Base-by-base conservation (phyloP, 75 land plant species). In the Picea sitchensis region DNA sequence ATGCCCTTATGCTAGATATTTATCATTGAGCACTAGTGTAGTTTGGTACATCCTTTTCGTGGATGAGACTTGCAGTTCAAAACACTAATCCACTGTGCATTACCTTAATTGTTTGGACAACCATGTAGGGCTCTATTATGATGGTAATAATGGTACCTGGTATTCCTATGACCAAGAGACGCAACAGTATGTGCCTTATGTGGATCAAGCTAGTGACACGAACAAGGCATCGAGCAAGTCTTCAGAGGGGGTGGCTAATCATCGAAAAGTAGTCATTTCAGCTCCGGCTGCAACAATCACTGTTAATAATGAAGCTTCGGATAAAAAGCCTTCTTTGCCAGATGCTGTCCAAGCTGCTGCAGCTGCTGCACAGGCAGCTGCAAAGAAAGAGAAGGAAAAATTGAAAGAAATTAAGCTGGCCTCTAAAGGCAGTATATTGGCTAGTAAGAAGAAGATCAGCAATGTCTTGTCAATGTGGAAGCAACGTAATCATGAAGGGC, bases 61-160 rank as follows among this genome's bases (percentile, higher is more conserved):
- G 5, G 56, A 18, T 4, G 62, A 60, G 62, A 20, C 7, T 0
- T n/a, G 74, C 15, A 11, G n/a, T 12, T n/a, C 13, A 9, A 23
- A 21, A 44, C 56, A 44, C 51, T 71, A 30, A 8, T 18, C 41
- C 21, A 1, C 7, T 67, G 15, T 17, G 44, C 54, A 44, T 71
- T 47, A 71, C 21, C n/a, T 71, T 32, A 65, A 41, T 1, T 51
- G 12, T 51, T 44, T 69, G 23, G 11, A 41, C 51, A 44, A 44
- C 54, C 11, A 44, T 83, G 73, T 88, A 97, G 99, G 99, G 36
- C 92, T 98, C 18, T 98, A 95, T 82, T 98, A 98, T 79, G 99
- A 98, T 90, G 96, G 98, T 32, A 98, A 95, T 75, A 81, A 77
- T 84, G 98, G 95, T n/a, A 78, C 86, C 7, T 98, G 98, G 98